Conservation (phyloP, 441 rosid genomes). For the Pelargonium cotyledonis region DNA sequence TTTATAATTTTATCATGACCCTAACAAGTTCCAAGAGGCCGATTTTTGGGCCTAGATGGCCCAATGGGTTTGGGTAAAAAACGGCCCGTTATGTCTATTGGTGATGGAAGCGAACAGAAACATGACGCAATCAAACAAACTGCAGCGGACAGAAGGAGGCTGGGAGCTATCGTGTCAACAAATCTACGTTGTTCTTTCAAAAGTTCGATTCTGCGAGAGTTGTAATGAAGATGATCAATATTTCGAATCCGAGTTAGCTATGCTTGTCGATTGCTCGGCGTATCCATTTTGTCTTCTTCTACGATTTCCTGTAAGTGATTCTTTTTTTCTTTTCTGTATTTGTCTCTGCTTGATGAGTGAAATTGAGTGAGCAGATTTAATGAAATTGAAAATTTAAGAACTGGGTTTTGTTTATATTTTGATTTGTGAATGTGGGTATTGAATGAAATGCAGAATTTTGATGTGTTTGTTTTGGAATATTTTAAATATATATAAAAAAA, state of each 20-base stretch:
- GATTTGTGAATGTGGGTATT: constrained; percentile 15
- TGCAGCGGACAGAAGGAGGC: too few relatives aligned
- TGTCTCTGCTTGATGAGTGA: not conserved
- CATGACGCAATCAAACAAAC: too few relatives aligned
- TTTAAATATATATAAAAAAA: not conserved
- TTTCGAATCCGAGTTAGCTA: not conserved
- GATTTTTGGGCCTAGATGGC: too few relatives aligned
- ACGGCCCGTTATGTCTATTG: too few relatives aligned
- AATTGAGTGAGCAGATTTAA: not conserved
- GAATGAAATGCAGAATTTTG: constrained; percentile 12
- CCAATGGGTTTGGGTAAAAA: too few relatives aligned
- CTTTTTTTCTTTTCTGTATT: not conserved
- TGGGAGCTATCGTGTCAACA: too few relatives aligned
- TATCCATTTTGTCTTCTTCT: constrained; percentile 16
- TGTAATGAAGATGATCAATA: not conserved
- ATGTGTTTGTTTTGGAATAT: not conserved
- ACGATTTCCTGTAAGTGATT: constrained; percentile 37
- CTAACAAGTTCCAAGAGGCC: too few relatives aligned
- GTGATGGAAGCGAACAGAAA: too few relatives aligned
- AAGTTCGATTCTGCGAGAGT: not conserved
- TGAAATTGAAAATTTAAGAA: constrained; percentile 12
- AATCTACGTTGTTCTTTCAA: too few relatives aligned
- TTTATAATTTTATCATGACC: too few relatives aligned
- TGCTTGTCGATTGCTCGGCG: constrained; percentile 2
- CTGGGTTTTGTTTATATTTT: constrained; percentile 24